Base-by-base conservation (phyloP, 768 basidiomycete genomes). In the Floccularia luteovirens region DNA sequence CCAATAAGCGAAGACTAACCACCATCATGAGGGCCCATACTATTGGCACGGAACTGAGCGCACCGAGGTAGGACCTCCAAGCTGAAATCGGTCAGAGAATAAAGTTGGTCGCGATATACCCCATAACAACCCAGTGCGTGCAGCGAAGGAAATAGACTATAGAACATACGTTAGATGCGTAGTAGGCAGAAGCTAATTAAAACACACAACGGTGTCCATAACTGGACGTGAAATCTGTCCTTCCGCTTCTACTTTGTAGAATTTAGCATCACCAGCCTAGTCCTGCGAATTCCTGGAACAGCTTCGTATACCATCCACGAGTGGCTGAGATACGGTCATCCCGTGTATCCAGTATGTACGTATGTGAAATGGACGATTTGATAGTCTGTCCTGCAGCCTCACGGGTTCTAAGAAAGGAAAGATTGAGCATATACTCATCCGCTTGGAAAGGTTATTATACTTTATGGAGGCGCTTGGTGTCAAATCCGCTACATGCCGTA, bases 21-120 rank as follows among this genome's bases (percentile, higher is more conserved):
- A 13, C 77, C 75, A 45, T 92, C 89, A 16, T 69, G 71, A 0
- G 85, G 82, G 3, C 92, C 92, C 63, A 96, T 67, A 3, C 79
- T 68, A 52, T 87, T 89, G 4, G 70, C 66, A 31, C 72, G 72
- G 61, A 94, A 93, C n/a, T 37, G 77, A 75, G 4, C 96, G 69
- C 0, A 98, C 70, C 39, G 79, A 89, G 5, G 82, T 75, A 0
- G 96, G 92, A 0, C 96, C 96, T 19, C 96, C 96, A 0, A 97
- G 72, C 48, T 94, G 92, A 58, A 91, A 91, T 4, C 91, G 78
- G 60, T 99, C 96, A 1, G 79, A 71, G 50, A 89, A 84, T 17
- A 79, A 70, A 5, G 74, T 69, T 10, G 66, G 59, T 8, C 66
- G 61, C 8, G 49, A 48, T 20, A 94, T 57, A 34, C 80, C 75